A percentile compares a stretch with the other conserved stretches of the same genome.
Evolutionary conservation across 768 basidiomycete genomes (phyloP).

Genomic region (Mrakia frigida): DNA sequence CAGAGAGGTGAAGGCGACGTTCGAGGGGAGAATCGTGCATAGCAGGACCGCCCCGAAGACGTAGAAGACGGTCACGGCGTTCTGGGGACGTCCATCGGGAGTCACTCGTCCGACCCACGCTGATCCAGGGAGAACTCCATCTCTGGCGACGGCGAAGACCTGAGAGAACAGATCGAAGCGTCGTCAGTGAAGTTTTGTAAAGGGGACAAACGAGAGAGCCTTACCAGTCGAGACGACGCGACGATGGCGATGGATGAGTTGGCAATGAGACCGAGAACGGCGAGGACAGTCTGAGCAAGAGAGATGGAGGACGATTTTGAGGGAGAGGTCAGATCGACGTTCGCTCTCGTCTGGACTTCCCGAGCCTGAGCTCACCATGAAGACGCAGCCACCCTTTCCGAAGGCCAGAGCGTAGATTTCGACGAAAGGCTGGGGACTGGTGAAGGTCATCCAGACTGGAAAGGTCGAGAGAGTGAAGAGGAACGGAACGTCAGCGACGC

Average conservation of each 20-base stretch:
- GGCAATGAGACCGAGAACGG: conserved; percentile 68
- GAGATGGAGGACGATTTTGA: too few relatives aligned
- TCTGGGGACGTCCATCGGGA: conserved; percentile 63
- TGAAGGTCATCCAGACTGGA: conserved; percentile 57
- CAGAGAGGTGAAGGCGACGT: conserved; percentile 86
- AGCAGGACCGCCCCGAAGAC: conserved; percentile 66
- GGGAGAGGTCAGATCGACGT: too few relatives aligned
- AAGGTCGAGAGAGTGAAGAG: not conserved
- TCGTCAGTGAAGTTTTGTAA: too few relatives aligned
- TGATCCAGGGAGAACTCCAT: conserved; percentile 80
- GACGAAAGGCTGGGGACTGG: conserved; percentile 87
- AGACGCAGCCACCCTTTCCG: conserved; percentile 68
- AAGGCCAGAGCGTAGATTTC: conserved; percentile 70
- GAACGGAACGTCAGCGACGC: conserved; percentile 30
- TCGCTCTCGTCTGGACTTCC: too few relatives aligned
- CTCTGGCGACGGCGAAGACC: conserved; percentile 91
- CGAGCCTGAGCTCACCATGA: conserved; percentile 67
- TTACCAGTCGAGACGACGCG: conserved; percentile 81
- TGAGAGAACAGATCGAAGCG: too few relatives aligned
- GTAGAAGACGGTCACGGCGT: conserved; percentile 83
- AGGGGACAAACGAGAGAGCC: too few relatives aligned
- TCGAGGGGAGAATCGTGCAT: conserved; percentile 83
- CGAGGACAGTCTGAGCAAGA: conserved; percentile 49
- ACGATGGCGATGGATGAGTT: conserved; percentile 84
- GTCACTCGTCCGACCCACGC: conserved; percentile 76